Evolutionary conservation across 2,329 filamentous ascomycete genomes (phyloP).

Genomic region (Metarhizium anisopliae): DNA sequence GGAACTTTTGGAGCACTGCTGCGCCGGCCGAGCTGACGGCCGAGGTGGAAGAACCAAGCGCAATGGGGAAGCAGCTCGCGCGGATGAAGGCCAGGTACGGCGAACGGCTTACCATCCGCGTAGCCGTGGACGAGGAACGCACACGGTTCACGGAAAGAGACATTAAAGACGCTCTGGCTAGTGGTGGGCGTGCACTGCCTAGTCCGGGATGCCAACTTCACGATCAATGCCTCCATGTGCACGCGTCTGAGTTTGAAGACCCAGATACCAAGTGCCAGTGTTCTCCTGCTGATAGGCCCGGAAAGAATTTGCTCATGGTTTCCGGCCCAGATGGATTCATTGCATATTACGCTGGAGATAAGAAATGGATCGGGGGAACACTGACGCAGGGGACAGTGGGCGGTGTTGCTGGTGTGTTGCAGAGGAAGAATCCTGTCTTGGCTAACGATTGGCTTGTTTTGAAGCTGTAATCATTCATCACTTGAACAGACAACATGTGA

Average conservation of each 20-base stretch:
- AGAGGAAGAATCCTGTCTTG: conserved; percentile 31
- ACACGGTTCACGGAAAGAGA: conserved; percentile 50
- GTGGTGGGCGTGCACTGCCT: background rate
- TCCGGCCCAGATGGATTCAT: conserved; percentile 91
- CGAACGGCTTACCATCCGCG: conserved; percentile 53
- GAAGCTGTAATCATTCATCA: conserved; percentile 31
- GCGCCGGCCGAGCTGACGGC: conserved; percentile 12
- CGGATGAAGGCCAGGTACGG: conserved; percentile 50
- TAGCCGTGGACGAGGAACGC: conserved; percentile 76
- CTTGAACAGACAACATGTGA: no score
- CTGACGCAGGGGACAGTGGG: conserved; percentile 68
- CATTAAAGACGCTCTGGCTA: conserved; percentile 29
- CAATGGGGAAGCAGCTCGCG: conserved; percentile 54
- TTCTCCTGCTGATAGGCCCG: conserved; percentile 17
- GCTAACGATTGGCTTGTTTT: conserved; percentile 41
- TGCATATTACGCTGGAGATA: conserved; percentile 67
- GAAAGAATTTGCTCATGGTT: conserved; percentile 65
- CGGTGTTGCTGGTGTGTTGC: conserved; percentile 56
- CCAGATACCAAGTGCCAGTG: conserved; percentile 18
- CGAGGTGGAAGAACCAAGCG: conserved; percentile 22
- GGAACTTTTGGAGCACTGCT: conserved; percentile 14
- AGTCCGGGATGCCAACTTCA: conserved; percentile 18
- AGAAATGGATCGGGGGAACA: conserved; percentile 62
- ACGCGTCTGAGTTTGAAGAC: conserved; percentile 21
- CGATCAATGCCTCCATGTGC: conserved; percentile 20